Evolutionary conservation across 2,329 filamentous ascomycete genomes (phyloP).

Genomic region (Gaeumannomyces tritici): DNA sequence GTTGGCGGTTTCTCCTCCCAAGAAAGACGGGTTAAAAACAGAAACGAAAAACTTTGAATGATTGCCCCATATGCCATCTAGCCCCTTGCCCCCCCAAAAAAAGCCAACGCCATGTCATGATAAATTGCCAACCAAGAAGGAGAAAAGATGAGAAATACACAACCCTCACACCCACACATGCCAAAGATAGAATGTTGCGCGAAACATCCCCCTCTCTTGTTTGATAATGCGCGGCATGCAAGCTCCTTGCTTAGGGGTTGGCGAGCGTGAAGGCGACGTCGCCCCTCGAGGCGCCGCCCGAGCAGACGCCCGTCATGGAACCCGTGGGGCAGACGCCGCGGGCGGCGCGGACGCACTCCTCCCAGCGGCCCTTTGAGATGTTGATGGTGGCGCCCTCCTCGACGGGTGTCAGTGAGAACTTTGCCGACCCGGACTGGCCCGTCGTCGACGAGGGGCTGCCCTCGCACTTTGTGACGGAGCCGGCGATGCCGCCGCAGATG

Average conservation of each 20-base stretch:
- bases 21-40: background rate
- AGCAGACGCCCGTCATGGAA: constrained; percentile 34
- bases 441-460: constrained; percentile 32
- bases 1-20: no score
- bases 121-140: background rate
- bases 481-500: constrained; percentile 40
- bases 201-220: no score
- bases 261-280: constrained; percentile 32
- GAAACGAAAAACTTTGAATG: background rate
- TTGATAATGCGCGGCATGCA: no score
- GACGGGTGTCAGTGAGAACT: constrained; percentile 34
- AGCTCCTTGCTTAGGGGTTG: constrained; percentile 14
- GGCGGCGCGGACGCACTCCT: constrained; percentile 43
- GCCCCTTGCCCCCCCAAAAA: background rate
- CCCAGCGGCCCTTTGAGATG: constrained; percentile 42
- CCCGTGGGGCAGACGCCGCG: constrained; percentile 39
- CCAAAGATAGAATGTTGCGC: no score
- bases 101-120: background rate
- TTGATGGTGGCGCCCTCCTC: constrained; percentile 36
- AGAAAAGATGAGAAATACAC: background rate
- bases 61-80: background rate
- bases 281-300: constrained; percentile 35
- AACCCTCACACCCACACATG: no score
- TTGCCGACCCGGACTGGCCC: constrained; percentile 35
- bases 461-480: constrained; percentile 32